Evolutionary conservation across 257 asterid genomes (phyloP).

Genomic region (Solanum virginianum): DNA sequence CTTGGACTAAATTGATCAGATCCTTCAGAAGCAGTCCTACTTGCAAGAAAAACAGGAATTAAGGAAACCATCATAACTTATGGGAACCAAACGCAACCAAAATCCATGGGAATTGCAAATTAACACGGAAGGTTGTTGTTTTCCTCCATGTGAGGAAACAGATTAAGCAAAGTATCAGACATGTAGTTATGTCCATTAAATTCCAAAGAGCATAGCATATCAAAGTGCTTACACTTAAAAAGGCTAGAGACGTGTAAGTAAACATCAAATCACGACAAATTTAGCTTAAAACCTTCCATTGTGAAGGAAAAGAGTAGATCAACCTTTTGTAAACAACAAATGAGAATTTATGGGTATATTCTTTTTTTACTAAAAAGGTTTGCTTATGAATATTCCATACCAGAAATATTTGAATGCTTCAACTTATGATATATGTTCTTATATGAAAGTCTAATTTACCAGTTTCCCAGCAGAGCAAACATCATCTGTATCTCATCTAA

Average conservation of each 20-base stretch:
- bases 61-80: neutral
- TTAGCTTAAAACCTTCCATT: neutral
- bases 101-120: neutral
- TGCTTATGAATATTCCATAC: neutral
- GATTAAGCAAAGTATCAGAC: neutral
- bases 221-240: neutral
- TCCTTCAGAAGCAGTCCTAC: slow-evolving; percentile 28
- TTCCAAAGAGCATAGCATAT: neutral
- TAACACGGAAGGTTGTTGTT: neutral
- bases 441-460: neutral
- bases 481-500: neutral
- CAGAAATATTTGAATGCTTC: neutral
- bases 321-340: neutral
- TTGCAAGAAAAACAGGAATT: neutral
- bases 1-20: slow-evolving; percentile 25
- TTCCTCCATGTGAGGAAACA: neutral
- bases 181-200: neutral
- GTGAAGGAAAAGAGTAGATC: neutral
- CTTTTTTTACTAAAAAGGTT: neutral
- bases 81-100: neutral
- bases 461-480: neutral
- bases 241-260: neutral
- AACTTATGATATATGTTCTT: neutral
- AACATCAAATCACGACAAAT: neutral
- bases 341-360: neutral